Evolutionary conservation across 805 yeast genomes (phyloP), one percentile per base, ranked within the genome.

Genomic region (Myxozyma neotropica): DNA sequence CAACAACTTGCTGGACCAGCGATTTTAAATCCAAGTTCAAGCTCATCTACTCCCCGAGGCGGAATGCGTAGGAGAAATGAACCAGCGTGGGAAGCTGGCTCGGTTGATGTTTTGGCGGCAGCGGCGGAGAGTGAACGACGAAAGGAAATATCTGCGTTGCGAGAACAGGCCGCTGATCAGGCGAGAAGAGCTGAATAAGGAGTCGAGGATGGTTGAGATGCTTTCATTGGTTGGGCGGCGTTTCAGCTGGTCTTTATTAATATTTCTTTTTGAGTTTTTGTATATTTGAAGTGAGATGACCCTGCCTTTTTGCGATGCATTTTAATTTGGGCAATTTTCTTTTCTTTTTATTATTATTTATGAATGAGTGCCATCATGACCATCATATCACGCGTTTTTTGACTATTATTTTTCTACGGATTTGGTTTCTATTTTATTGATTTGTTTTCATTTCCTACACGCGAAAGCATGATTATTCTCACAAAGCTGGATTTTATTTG

Each of bases 91-190:
- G 65, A 61, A 6, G 31, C 40, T 24, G 63, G 65, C 24, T 58
- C 63, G 17, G 65, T 61, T 8, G 65, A 56, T 26, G 60, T 59
- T 13, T 52, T 61, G 12, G 65, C 64, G 1, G 65, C 65, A 2
- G 65, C 65, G 19, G 65, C 65, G 13, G 65, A 61, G 53, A 51
- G 61, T 21, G 61, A 60, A 51, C 58, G 55, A 17, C 55, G 33
- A 21, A 52, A 52, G 35, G 55, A 52, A 24, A 21, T 52, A n/a
- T 52, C 48, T 8, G 40, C 55, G 5, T 33, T 33, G 19, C 47
- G 49, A 12, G 55, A 52, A 27, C 53, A 36, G 10, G 43, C 53
- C 23, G 42, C 53, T 13, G 53, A 48, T 23, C 42, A 35, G n/a
- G 43, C 31, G 7, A n/a, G 43, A n/a, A 17, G 53, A 17, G 40